Evolutionary conservation across 352 stramenopile species (phyloP), one percentile per base, ranked within the genome.

Genomic region (Pythium scleroteichum): DNA sequence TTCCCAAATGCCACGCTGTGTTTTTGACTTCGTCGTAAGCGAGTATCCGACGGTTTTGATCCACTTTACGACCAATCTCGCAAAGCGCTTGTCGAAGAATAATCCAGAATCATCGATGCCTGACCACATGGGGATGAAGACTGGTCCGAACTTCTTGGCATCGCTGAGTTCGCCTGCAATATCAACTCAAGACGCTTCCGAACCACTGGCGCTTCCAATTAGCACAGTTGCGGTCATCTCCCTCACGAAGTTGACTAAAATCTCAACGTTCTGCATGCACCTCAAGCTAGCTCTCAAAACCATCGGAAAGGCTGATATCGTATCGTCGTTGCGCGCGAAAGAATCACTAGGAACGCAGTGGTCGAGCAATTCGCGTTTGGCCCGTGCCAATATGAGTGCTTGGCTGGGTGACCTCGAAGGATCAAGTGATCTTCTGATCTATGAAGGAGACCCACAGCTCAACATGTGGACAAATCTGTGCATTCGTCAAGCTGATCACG

Each of bases 351-450:
- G 84, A 0, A 71, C 78, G 2, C 76, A 93, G 24, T 95, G 84
- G 79, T 84, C 81, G 19, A 83, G 67, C 20, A 82, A 86, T 33
- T 90, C 84, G 7, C 77, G 82, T 16, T 71, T 95, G 2, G 64
- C 78, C 3, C 65, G 78, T 16, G 80, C 79, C 7, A 94, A 92
- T 41, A 63, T 94, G 14, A 88, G 71, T 29, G 72, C 84, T 3
- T 95, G 85, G 84, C 80, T 95, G 35, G 83, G 85, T 5, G 87
- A 95, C 8, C 73, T 95, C 9, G 87, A 95, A 47, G 86, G 79
- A 38, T 76, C 79, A 0, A 80, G 85, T 32, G 82, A 93, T 29
- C 50, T 95, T 17, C 79, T 94, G 3, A 86, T 95, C 32, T 94
- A 92, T 49, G 85, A 94, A 64, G 85, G 79, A 7, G 87, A 95